These are phyloP conservation scores for Nephelium lappaceum DNA, from an alignment of 345 rosid species.

Conservation along the genomic window DNA sequence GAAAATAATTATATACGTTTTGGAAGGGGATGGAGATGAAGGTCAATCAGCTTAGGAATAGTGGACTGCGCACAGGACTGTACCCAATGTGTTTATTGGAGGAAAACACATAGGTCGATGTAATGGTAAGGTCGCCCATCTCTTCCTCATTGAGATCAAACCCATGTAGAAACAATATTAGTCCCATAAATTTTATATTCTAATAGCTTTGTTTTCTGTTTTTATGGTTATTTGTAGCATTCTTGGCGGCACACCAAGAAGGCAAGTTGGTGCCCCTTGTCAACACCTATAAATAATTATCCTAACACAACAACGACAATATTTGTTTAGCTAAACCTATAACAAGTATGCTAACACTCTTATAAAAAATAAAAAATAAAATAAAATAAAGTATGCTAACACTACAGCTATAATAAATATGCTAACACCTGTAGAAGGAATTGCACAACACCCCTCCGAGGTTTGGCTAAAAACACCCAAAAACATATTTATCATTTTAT, in stretches of 20 bases:
- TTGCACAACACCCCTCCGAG: too few species aligned
- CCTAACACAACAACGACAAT: too few species aligned
- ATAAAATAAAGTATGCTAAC: too few species aligned
- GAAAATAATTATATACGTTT: background rate
- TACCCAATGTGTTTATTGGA: slow-evolving; percentile 69
- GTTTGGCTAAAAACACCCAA: too few species aligned
- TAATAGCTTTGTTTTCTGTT: background rate
- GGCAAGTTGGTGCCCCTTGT: slow-evolving; percentile 62
- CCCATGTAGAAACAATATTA: background rate
- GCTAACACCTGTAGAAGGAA: too few species aligned
- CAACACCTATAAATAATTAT: background rate
- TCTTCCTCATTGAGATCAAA: background rate
- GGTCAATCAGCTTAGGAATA: slow-evolving; percentile 50
- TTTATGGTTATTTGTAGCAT: slow-evolving; percentile 38
- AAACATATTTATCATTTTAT: too few species aligned
- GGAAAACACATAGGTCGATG: slow-evolving; percentile 71
- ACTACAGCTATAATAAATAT: too few species aligned
- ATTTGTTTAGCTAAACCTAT: too few species aligned
- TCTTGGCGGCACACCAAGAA: slow-evolving; percentile 47
- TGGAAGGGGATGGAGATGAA: slow-evolving; percentile 46
- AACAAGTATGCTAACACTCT: too few species aligned
- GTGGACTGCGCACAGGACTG: slow-evolving; percentile 66
- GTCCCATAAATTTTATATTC: background rate
- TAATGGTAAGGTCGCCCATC: slow-evolving; percentile 41
- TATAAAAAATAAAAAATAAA: too few species aligned